Evolutionary conservation across 169 alveolate species (phyloP).

Genomic region (Plasmodium adleri): DNA sequence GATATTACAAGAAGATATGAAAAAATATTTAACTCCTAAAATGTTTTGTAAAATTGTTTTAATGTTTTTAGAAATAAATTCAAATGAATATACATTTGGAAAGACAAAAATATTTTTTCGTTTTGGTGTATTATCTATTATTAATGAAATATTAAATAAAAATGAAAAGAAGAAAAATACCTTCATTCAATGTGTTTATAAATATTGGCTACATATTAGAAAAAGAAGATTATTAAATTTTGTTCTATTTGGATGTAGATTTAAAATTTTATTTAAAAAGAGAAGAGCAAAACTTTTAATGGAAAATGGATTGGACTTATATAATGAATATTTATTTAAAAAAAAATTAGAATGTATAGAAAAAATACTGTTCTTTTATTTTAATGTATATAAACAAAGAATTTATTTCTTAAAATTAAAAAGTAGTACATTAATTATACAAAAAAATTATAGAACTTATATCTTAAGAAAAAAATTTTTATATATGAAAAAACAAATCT

Average conservation of each 20-base stretch:
- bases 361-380: constrained; percentile 56
- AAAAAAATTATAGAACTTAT: constrained; percentile 46
- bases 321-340: constrained; percentile 41
- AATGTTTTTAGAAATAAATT: constrained; percentile 71
- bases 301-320: constrained; percentile 41
- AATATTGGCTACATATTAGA: constrained; percentile 69
- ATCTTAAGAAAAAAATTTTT: constrained; percentile 37
- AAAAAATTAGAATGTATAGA: constrained; percentile 26
- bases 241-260: constrained; percentile 72
- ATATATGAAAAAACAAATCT: constrained; percentile 19
- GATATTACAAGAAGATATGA: constrained; percentile 74
- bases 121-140: constrained; percentile 79
- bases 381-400: constrained; percentile 74
- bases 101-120: constrained; percentile 81
- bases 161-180: constrained; percentile 75
- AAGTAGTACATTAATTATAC: constrained; percentile 35
- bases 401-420: constrained; percentile 28
- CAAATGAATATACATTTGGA: constrained; percentile 80
- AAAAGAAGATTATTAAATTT: constrained; percentile 40
- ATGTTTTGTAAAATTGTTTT: constrained; percentile 76
- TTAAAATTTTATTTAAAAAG: constrained; percentile 66
- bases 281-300: constrained; percentile 47
- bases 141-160: constrained; percentile 78
- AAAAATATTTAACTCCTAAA: constrained; percentile 72
- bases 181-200: constrained; percentile 75